A percentile compares a stretch with the other conserved stretches of the same genome.
These are phyloP conservation scores for Aspergillus alliaceus DNA, from an alignment of 2,329 filamentous ascomycete genomes.

Conservation along the genomic window DNA sequence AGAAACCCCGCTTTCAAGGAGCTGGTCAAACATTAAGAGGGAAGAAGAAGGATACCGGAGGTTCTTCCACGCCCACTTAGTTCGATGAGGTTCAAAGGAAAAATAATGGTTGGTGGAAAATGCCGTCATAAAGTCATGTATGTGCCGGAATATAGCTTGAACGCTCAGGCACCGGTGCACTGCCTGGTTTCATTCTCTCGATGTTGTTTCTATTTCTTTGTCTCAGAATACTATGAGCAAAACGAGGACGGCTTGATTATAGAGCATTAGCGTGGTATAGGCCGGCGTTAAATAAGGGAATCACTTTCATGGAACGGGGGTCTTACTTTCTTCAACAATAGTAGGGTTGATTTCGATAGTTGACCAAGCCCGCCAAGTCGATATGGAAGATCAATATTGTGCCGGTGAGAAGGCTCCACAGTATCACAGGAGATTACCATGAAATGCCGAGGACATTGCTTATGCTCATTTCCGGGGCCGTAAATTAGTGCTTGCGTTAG, in stretches of 20 bases:
- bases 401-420: background rate
- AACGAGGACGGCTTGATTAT: constrained; percentile 4
- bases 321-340: background rate
- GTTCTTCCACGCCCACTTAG: constrained; percentile 39
- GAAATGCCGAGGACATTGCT: background rate
- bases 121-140: background rate
- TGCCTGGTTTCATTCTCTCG: background rate
- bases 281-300: constrained; percentile 23
- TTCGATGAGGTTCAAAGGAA: constrained; percentile 25
- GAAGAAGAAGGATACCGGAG: constrained; percentile 64
- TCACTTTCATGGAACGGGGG: constrained; percentile 4
- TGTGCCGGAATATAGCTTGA: background rate
- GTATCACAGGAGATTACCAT: background rate
- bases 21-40: constrained; percentile 76
- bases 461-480: background rate
- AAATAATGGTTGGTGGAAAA: background rate
- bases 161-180: background rate
- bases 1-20: constrained; percentile 76
- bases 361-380: background rate
- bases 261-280: constrained; percentile 27
- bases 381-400: too few relatives aligned
- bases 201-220: background rate
- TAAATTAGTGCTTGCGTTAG: background rate
- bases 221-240: constrained; percentile 1
- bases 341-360: background rate